Percentiles rank a stretch among this genome's conserved stretches.
These are phyloP conservation scores for Trematosphaeria pertusa DNA, from an alignment of 2,329 filamentous ascomycete genomes.

Conservation along the genomic window DNA sequence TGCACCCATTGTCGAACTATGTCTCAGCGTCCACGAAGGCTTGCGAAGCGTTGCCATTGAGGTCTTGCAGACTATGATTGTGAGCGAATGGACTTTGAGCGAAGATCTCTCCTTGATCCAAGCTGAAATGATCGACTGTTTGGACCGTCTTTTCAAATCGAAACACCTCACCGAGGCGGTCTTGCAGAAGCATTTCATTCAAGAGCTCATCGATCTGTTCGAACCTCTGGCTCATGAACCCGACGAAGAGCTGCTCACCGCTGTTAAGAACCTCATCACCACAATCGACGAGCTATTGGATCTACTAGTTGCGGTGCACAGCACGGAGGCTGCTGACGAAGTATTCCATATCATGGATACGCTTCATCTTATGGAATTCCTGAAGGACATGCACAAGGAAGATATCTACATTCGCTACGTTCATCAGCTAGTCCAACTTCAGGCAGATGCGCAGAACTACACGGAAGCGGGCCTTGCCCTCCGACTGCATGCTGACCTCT, in stretches of 20 bases:
- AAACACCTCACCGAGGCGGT: conserved; percentile 88
- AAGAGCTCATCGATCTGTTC: conserved; percentile 83
- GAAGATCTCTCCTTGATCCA: conserved; percentile 91
- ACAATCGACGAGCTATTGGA: conserved; percentile 92
- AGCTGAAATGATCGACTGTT: conserved; percentile 93
- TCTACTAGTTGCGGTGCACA: conserved; percentile 87
- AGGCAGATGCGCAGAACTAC: conserved; percentile 76
- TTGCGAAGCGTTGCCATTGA: conserved; percentile 89
- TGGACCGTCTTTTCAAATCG: conserved; percentile 88
- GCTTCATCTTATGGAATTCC: conserved; percentile 90
- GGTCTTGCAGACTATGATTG: conserved; percentile 95
- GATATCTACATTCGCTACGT: conserved; percentile 97
- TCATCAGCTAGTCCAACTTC: conserved; percentile 83
- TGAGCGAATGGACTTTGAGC: conserved; percentile 96
- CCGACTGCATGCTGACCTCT: conserved; percentile 88
- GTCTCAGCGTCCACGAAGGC: conserved; percentile 92
- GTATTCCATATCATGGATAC: conserved; percentile 86
- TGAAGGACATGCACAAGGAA: conserved; percentile 95
- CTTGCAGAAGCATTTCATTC: conserved; percentile 89
- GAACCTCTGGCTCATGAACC: conserved; percentile 69
- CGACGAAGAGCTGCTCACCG: conserved; percentile 76
- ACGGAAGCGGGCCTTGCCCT: conserved; percentile 90
- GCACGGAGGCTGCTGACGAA: conserved; percentile 74
- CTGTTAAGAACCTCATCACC: conserved; percentile 78
- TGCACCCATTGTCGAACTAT: conserved; percentile 89